phyloP scores from a whole-genome alignment of 1,284 basidiomycete species.

The Athelia sp. region DNA sequence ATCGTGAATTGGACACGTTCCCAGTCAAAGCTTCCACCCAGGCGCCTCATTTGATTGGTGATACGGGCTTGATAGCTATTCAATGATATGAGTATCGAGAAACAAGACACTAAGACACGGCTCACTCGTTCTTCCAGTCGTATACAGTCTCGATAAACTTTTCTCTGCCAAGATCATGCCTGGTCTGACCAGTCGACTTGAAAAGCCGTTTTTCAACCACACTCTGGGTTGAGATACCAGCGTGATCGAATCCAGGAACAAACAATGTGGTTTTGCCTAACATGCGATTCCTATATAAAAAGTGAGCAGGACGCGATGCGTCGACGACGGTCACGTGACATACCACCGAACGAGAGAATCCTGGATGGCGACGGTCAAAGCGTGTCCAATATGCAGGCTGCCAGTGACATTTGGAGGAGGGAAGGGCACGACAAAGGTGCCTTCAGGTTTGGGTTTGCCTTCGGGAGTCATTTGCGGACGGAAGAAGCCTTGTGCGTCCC shows the following conservation, averaged over 20 bases:
- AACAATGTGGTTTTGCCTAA: conserved; percentile 89
- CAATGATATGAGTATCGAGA: conserved; percentile 8
- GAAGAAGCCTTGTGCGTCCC: conserved; percentile 90
- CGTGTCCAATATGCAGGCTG: conserved; percentile 95
- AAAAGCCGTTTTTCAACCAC: conserved; percentile 94
- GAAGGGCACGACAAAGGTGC: conserved; percentile 83
- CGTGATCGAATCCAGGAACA: conserved; percentile 96
- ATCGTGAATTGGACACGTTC: conserved; percentile 93
- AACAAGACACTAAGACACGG: conserved; percentile 5
- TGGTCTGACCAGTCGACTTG: conserved; percentile 79
- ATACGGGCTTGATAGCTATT: conserved; percentile 86
- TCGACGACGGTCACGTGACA: conserved; percentile 18
- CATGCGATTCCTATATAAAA: conserved; percentile 84
- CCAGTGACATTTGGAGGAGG: conserved; percentile 99
- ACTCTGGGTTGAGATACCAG: conserved; percentile 97
- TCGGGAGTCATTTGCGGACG: conserved; percentile 66
- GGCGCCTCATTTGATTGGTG: conserved; percentile 82
- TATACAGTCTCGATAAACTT: conserved; percentile 90
- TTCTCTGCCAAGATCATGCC: conserved; percentile 94
- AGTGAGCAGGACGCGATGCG: not conserved
- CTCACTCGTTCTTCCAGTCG: conserved; percentile 96
- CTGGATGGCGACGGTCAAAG: conserved; percentile 89
- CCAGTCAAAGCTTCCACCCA: conserved; percentile 97
- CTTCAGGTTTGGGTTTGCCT: conserved; percentile 55
- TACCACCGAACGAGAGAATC: conserved; percentile 87